Evolutionary conservation across 2,329 filamentous ascomycete genomes (phyloP), one percentile per base, ranked within the genome.

Genomic region (Nothophoma quercina): DNA sequence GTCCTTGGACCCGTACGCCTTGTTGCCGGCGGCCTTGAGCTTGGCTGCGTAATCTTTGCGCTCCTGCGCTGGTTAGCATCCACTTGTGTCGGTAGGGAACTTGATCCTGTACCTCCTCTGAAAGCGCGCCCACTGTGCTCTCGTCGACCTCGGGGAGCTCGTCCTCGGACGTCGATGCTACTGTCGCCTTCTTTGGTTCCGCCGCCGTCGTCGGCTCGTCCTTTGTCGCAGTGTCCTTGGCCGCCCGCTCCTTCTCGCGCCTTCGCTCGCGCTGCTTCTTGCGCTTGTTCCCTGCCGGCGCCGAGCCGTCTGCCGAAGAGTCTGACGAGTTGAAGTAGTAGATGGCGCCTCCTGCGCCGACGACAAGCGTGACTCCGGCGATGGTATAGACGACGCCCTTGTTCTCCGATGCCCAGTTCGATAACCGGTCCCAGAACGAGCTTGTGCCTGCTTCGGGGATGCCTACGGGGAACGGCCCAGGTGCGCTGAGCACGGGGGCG

Each of bases 331-430:
- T 60, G 63, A 96, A 81, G 77, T 97, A 98, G 81, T 98, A 99
- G 71, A 96, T 88, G 34, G 91, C 90, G 65, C 95, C 93, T 26
- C 93, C 93, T 56, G 90, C 91, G 12, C 91, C 95, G 50, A 96
- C 90, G 34, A 97, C 91, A 39, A 96, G 85, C 46, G 93, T 93
- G 55, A 96, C 90, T 69, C 95, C 95, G 49, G 93, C 95, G 77
- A 98, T 91, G 63, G 95, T 97, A 78, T 97, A 99, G 59, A 96
- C 93, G 47, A 93, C 84, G 39, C 91, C 89, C 81, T 97, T 98
- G 80, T 99, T 93, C 75, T 98, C 93, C 2, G 92, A 90, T 12
- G 90, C 92, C 93, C 95, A 99, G 71, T 82, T 88, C 62, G 92
- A 89, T 77, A 97, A 81, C 69, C 93, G 88, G 76, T 96, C 91